These are phyloP conservation scores for Monilinia polystroma DNA, from an alignment of 2,329 filamentous ascomycete species.

Conservation along the genomic window DNA sequence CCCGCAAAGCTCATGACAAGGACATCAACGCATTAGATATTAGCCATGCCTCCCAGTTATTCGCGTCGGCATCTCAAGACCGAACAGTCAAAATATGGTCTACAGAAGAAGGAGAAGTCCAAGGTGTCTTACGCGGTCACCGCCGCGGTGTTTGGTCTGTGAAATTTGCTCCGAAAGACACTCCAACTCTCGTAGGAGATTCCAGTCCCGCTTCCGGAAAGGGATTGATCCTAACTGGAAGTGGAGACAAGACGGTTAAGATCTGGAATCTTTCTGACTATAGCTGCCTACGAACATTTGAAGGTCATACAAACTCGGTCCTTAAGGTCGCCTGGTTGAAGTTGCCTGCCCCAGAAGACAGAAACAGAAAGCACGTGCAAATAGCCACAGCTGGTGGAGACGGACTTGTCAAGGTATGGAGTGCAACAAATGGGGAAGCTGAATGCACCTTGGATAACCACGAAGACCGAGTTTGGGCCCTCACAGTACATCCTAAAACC, in stretches of 20 bases:
- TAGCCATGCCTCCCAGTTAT: slow-evolving; percentile 71
- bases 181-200: slow-evolving; percentile 70
- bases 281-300: slow-evolving; percentile 87
- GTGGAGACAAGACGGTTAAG: slow-evolving; percentile 93
- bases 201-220: slow-evolving; percentile 71
- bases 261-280: slow-evolving; percentile 94
- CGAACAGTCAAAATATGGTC: slow-evolving; percentile 98
- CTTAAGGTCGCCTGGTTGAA: slow-evolving; percentile 89
- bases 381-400: slow-evolving; percentile 89
- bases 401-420: slow-evolving; percentile 95
- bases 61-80: slow-evolving; percentile 95
- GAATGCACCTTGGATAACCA: slow-evolving; percentile 95
- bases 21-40: slow-evolving; percentile 95
- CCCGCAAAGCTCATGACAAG: slow-evolving; percentile 95
- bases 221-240: slow-evolving; percentile 84
- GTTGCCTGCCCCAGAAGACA: slow-evolving; percentile 48
- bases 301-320: slow-evolving; percentile 94
- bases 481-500: slow-evolving; percentile 67
- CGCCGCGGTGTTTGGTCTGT: slow-evolving; percentile 95
- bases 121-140: slow-evolving; percentile 89
- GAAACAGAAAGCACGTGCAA: slow-evolving; percentile 61
- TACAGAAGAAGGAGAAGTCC: slow-evolving; percentile 80
- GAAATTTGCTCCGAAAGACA: slow-evolving; percentile 78
- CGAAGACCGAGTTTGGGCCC: slow-evolving; percentile 90
- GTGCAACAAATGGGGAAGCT: slow-evolving; percentile 77